These are phyloP conservation scores for Collybiopsis confluens DNA, from an alignment of 768 basidiomycete species.

Conservation along the genomic window DNA sequence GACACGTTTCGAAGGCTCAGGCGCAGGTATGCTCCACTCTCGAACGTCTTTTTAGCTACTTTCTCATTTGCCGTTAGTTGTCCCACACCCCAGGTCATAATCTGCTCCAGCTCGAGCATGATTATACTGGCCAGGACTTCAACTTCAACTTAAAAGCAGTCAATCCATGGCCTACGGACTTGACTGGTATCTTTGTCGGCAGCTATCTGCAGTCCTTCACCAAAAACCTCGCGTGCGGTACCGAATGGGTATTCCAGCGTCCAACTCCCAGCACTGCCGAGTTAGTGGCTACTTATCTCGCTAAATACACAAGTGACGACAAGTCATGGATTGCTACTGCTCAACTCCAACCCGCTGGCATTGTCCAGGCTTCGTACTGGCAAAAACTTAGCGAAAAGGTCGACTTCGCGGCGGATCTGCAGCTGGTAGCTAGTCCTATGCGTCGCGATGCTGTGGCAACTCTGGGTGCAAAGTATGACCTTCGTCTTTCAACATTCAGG, in stretches of 20 bases:
- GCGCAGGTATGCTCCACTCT: slow-evolving; percentile 59
- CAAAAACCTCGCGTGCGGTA: slow-evolving; percentile 83
- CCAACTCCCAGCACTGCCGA: slow-evolving; percentile 71
- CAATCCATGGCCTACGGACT: slow-evolving; percentile 85
- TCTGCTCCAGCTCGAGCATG: slow-evolving; percentile 93
- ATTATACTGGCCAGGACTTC: slow-evolving; percentile 86
- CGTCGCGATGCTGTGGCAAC: slow-evolving; percentile 92
- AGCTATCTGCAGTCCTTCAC: slow-evolving; percentile 92
- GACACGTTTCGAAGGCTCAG: slow-evolving; percentile 80
- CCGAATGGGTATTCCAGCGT: slow-evolving; percentile 82
- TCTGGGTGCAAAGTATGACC: slow-evolving; percentile 94
- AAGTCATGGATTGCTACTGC: slow-evolving; percentile 93
- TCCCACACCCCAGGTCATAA: slow-evolving; percentile 75
- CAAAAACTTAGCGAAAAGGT: slow-evolving; percentile 94
- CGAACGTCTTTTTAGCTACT: background rate
- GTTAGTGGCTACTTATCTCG: slow-evolving; percentile 68
- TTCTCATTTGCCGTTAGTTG: slow-evolving; percentile 46
- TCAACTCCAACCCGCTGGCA: slow-evolving; percentile 76
- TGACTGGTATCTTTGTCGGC: slow-evolving; percentile 88
- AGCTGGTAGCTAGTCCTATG: slow-evolving; percentile 71
- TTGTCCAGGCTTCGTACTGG: slow-evolving; percentile 92
- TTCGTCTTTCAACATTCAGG: slow-evolving; percentile 89
- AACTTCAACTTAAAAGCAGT: slow-evolving; percentile 81
- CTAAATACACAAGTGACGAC: slow-evolving; percentile 68
- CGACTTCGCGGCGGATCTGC: slow-evolving; percentile 93